Evolutionary conservation across 169 alveolate genomes (phyloP).

Genomic region (Fabrea salina): DNA sequence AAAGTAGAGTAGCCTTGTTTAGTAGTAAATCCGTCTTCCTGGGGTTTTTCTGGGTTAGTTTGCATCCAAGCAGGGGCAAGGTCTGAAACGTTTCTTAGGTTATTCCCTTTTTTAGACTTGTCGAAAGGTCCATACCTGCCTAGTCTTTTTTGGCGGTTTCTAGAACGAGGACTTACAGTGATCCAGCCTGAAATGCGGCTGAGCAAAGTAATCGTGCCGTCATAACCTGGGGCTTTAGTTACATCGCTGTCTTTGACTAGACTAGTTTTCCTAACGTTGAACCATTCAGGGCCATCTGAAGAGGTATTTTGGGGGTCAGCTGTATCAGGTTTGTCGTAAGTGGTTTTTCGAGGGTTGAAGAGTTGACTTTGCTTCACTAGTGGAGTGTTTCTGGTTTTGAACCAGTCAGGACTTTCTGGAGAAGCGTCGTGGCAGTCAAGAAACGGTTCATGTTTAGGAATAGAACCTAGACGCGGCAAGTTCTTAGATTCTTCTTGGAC

Average conservation of each 20-base stretch:
- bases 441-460: too few relatives aligned
- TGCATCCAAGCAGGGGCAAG: slow-evolving; percentile 32
- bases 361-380: too few relatives aligned
- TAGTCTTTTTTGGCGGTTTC: not conserved
- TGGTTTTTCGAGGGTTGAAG: too few relatives aligned
- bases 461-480: too few relatives aligned
- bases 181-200: slow-evolving; percentile 4
- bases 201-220: not conserved
- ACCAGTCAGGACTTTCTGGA: too few relatives aligned
- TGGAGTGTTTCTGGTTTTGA: too few relatives aligned
- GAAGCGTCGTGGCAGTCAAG: too few relatives aligned
- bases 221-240: not conserved
- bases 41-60: not conserved
- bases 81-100: not conserved
- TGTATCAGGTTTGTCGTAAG: too few relatives aligned
- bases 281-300: not conserved
- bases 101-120: not conserved
- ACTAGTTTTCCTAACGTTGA: not conserved
- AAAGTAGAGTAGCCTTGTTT: not conserved
- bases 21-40: not conserved
- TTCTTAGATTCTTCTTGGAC: too few relatives aligned
- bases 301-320: too few relatives aligned
- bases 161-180: not conserved
- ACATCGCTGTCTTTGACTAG: not conserved
- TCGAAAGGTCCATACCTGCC: slow-evolving; percentile 16